Evolutionary conservation across 1,284 basidiomycete species (phyloP).

Genomic region (Trichosporon sp.): DNA sequence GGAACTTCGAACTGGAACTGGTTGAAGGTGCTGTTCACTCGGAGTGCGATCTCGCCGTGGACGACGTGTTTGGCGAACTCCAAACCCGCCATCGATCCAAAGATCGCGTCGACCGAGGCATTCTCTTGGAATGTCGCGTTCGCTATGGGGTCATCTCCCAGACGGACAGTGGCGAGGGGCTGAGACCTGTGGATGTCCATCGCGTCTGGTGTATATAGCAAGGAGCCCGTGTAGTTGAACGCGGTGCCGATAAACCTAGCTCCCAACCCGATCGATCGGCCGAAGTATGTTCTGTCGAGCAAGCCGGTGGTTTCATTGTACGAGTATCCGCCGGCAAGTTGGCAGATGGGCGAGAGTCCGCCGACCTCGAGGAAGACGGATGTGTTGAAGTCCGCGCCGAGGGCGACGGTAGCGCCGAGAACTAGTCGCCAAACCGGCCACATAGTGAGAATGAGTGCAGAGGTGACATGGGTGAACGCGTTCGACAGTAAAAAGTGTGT

Average conservation of each 20-base stretch:
- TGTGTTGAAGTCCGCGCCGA: neutral
- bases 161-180: neutral
- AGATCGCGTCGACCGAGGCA: neutral
- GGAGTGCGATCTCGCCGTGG: neutral
- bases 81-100: neutral
- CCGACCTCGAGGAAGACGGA: neutral
- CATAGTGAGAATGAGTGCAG: neutral
- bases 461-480: no score
- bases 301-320: neutral
- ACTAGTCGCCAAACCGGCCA: neutral
- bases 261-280: neutral
- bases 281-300: neutral
- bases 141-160: no score
- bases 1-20: neutral
- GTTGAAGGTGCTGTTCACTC: neutral
- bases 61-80: neutral
- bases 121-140: neutral
- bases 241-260: neutral
- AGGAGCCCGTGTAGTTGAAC: neutral
- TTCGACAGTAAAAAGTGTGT: no score
- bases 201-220: neutral
- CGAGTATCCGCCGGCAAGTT: neutral
- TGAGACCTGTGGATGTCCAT: neutral
- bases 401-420: no score
- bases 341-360: neutral